A percentile compares a stretch with the other conserved stretches of the same genome.
Conservation (phyloP, 75 land plant genomes). For the Picea glauca region DNA sequence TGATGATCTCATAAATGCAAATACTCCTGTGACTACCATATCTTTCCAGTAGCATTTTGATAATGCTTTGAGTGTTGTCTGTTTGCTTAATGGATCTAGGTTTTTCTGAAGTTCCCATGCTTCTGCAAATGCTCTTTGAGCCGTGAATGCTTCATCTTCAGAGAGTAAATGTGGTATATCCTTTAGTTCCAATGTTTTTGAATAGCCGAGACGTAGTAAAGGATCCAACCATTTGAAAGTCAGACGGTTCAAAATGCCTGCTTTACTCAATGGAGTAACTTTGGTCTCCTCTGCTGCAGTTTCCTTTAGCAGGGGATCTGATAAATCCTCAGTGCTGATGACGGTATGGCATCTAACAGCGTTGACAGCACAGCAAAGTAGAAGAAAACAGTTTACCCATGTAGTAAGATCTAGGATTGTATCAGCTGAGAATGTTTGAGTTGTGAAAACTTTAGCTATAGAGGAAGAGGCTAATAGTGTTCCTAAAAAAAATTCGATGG, state of each 20-base stretch:
- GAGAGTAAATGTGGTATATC: slow-evolving; percentile 56
- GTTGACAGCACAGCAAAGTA: slow-evolving; percentile 22
- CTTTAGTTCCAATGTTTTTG: slow-evolving; percentile 31
- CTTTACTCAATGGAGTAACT: slow-evolving; percentile 10
- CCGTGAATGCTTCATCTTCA: slow-evolving; percentile 44
- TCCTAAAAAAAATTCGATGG: slow-evolving; percentile 16
- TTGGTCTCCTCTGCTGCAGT: not conserved
- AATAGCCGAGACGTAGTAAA: slow-evolving; percentile 48
- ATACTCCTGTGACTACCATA: slow-evolving; percentile 27
- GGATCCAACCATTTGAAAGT: slow-evolving; percentile 68
- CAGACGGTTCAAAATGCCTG: slow-evolving; percentile 28
- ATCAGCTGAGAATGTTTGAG: not conserved
- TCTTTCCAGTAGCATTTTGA: slow-evolving; percentile 46
- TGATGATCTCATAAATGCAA: slow-evolving; percentile 37
- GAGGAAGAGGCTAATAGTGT: slow-evolving; percentile 15
- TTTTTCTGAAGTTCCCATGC: slow-evolving; percentile 26
- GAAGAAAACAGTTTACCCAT: slow-evolving; percentile 27
- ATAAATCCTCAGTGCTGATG: not conserved
- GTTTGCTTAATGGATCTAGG: not conserved
- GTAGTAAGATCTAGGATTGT: slow-evolving; percentile 17
- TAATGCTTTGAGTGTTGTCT: slow-evolving; percentile 24
- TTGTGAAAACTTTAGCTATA: not conserved
- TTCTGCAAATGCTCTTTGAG: slow-evolving; percentile 21
- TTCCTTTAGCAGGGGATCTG: slow-evolving; percentile 26
- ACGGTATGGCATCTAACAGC: not conserved